Evolutionary conservation across 1,139 yeast species (phyloP).

Genomic region (Pichia sp.): DNA sequence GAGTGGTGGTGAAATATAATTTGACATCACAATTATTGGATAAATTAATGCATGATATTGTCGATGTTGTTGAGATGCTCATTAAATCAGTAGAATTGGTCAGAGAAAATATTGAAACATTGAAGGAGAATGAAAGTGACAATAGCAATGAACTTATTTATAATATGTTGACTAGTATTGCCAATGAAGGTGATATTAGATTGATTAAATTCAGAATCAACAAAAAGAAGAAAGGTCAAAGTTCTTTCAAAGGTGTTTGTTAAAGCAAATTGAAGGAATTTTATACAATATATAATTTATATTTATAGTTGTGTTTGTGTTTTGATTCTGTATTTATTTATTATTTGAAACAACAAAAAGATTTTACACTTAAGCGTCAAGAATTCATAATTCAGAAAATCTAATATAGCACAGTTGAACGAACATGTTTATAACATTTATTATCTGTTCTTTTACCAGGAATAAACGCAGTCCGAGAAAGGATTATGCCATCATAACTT

Average conservation of each 20-base stretch:
- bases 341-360: no score
- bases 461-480: no score
- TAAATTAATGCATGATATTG: constrained; percentile 59
- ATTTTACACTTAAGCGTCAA: no score
- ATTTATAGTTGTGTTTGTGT: not conserved
- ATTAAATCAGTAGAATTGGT: constrained; percentile 34
- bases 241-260: constrained; percentile 40
- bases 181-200: constrained; percentile 30
- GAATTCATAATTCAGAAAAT: no score
- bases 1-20: constrained; percentile 77
- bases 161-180: constrained; percentile 29
- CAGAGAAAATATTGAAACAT: constrained; percentile 20
- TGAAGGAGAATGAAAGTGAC: constrained; percentile 14
- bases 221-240: constrained; percentile 6
- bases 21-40: constrained; percentile 67
- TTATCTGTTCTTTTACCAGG: no score
- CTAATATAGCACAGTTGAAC: no score
- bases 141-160: constrained; percentile 25
- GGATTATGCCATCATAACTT: no score
- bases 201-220: constrained; percentile 20
- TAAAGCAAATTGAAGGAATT: constrained; percentile 15
- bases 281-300: no score
- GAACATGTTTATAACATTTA: no score
- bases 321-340: not conserved
- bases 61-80: constrained; percentile 47